Base-by-base conservation (phyloP, 2,329 filamentous ascomycete genomes). In the Sporothrix brasiliensis region DNA sequence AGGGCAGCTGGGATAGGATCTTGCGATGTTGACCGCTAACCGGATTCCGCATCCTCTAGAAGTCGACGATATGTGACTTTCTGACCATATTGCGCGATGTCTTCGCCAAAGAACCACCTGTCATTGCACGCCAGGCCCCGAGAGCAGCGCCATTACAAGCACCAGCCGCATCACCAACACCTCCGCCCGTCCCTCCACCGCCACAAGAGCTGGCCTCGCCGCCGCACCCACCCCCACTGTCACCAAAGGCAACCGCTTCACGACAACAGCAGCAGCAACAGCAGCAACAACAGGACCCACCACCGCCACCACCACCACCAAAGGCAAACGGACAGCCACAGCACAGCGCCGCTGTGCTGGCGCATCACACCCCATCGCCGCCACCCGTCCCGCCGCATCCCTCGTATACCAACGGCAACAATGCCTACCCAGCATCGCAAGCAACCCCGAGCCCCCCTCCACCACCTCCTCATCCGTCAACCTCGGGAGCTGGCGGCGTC, bases 51-150 rank as follows among this genome's bases (percentile, higher is more conserved):
- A 60, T n/a, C 0, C 24, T 21, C 11, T 65, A 90, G 93, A 94
- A 93, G 83, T 96, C 92, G 0, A 94, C 89, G 44, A 83, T 97
- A 2, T 82, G 91, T 54, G 93, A 97, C 77, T 92, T 98, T 70
- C 81, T 98, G 2, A 88, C 88, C 19, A 91, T 97, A 39, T 81
- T 99, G 3, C 87, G 91, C 74, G 92, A 95, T 69, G 85, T 98
- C 27, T 99, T 99, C 78, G 91, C 93, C 50, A 97, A 96, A 80
- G 95, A 99, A 76, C 95, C 95, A 10, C 95, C 95, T 0, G 92
- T 98, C 4, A 89, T 95, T 72, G 89, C 93, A 47, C 89, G 89
- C 74, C 89, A 89, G 73, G 85, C 85, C 77, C 79, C 73, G 67
- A 79, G 79, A 53, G 75, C 79, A 30, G 77, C 77, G 58, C 58